These are phyloP conservation scores for Mycothermus thermophilus DNA, from an alignment of 495 filamentous ascomycete species.

Conservation along the genomic window DNA sequence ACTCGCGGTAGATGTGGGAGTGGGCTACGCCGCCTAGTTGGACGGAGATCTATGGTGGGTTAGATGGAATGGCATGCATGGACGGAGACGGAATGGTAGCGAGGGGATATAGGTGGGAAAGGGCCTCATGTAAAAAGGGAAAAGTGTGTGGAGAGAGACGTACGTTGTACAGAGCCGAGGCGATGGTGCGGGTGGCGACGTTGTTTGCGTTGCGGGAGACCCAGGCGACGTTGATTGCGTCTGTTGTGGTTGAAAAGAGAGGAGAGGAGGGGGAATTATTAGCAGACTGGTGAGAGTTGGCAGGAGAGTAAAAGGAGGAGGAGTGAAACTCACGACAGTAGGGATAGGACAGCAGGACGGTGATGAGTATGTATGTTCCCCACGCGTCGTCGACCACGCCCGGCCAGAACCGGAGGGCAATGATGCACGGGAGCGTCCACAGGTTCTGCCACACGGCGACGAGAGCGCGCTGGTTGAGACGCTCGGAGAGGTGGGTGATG, in stretches of 20 bases:
- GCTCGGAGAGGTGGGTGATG: slow-evolving; percentile 33
- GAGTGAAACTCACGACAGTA: slow-evolving; percentile 32
- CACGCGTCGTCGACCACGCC: slow-evolving; percentile 3
- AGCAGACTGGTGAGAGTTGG: background rate
- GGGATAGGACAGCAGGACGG: slow-evolving; percentile 43
- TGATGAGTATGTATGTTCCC: slow-evolving; percentile 19
- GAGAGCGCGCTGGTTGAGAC: slow-evolving; percentile 19
- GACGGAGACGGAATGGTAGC: background rate
- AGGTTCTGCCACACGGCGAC: slow-evolving; percentile 10
- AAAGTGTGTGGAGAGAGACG: background rate
- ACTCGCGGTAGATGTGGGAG: slow-evolving; percentile 39
- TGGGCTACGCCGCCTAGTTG: slow-evolving; percentile 3
- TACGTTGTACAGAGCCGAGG: slow-evolving; percentile 49
- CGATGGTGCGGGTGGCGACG: slow-evolving; percentile 52
- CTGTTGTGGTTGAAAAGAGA: too few relatives aligned
- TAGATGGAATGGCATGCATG: background rate
- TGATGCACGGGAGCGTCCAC: slow-evolving; percentile 36
- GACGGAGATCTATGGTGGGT: slow-evolving; percentile 3
- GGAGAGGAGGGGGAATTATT: too few relatives aligned
- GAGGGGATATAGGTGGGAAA: too few relatives aligned
- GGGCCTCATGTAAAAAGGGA: background rate
- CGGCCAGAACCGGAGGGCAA: slow-evolving; percentile 33
- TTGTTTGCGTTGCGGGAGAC: slow-evolving; percentile 16
- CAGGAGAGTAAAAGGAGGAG: background rate
- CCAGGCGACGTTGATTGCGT: slow-evolving; percentile 7